Evolutionary conservation across 2,329 filamentous ascomycete species (phyloP).

Genomic region (Bipolaris victoriae): DNA sequence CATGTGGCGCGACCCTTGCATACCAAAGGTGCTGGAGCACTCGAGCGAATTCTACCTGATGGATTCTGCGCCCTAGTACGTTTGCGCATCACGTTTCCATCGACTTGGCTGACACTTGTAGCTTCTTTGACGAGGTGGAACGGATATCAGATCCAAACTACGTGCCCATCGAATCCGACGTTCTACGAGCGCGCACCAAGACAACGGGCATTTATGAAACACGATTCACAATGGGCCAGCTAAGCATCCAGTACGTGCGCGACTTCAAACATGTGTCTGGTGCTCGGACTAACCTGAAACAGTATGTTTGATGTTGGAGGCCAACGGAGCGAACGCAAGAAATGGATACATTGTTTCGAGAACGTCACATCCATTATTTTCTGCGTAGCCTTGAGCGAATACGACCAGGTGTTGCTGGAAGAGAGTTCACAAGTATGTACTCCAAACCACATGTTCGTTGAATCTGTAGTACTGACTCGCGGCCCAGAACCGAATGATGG

Average conservation of each 20-base stretch:
- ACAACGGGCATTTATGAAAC: constrained; percentile 99
- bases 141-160: constrained; percentile 86
- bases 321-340: constrained; percentile 96
- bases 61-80: constrained; percentile 98
- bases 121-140: constrained; percentile 93
- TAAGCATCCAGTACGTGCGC: constrained; percentile 90
- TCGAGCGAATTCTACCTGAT: constrained; percentile 99
- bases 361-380: constrained; percentile 99
- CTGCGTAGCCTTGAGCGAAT: constrained; percentile 96
- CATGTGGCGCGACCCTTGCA: constrained; percentile 88
- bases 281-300: constrained; percentile 41
- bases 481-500: constrained; percentile 96
- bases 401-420: constrained; percentile 95
- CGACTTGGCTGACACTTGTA: constrained; percentile 50
- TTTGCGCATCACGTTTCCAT: constrained; percentile 4
- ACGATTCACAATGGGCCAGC: constrained; percentile 95
- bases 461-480: constrained; percentile 31
- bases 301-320: constrained; percentile 99
- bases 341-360: constrained; percentile 99
- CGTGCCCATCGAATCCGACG: constrained; percentile 91
- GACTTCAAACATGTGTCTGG: constrained; percentile 12
- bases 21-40: constrained; percentile 83
- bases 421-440: constrained; percentile 88
- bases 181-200: constrained; percentile 93
- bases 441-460: constrained; percentile 9